These are phyloP conservation scores for Skeletonema costatum DNA, from an alignment of 108 stramenopile genomes.

Conservation along the genomic window DNA sequence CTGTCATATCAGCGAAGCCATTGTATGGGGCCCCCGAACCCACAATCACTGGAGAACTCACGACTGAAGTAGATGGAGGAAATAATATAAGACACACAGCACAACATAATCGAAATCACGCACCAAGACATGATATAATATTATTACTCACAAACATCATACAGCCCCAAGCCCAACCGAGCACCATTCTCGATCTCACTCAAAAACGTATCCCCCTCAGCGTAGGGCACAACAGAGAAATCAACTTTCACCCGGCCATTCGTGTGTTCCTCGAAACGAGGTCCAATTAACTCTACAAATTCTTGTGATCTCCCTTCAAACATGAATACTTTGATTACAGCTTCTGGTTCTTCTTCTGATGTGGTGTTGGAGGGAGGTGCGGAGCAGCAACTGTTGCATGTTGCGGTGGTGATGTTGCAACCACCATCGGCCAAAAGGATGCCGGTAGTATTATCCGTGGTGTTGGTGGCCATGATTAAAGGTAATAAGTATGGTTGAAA, in stretches of 20 bases:
- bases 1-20: constrained; percentile 28
- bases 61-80: no score
- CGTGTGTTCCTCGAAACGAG: neutral
- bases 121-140: no score
- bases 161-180: constrained; percentile 11
- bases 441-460: no score
- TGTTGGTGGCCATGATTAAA: no score
- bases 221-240: neutral
- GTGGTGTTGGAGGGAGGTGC: neutral
- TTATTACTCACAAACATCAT: constrained; percentile 12
- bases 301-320: neutral
- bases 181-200: constrained; percentile 25
- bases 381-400: no score
- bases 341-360: neutral
- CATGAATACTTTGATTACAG: neutral
- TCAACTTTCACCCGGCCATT: neutral
- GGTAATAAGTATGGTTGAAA: no score
- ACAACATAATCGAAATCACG: no score
- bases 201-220: neutral
- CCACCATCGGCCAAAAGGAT: no score
- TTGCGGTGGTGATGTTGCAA: no score
- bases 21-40: constrained; percentile 20
- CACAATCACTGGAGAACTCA: constrained; percentile 23
- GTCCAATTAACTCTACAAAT: neutral
- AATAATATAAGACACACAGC: neutral